These are phyloP conservation scores for Psilocybe mexicana DNA, from an alignment of 1,284 basidiomycete genomes.

Conservation along the genomic window DNA sequence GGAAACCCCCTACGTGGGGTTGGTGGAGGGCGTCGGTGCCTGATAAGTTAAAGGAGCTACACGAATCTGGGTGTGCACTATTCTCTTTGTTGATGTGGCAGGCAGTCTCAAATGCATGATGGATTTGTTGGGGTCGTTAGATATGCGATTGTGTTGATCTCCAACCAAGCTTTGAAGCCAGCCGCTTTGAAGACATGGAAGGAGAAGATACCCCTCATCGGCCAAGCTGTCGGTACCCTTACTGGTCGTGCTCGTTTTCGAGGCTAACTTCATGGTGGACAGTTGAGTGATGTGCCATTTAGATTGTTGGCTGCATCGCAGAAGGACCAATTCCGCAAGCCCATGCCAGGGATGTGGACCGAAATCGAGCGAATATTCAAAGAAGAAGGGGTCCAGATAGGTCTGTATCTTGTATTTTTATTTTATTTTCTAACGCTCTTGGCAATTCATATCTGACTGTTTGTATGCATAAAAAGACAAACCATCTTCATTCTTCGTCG, in stretches of 20 bases:
- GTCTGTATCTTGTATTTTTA: slow-evolving; percentile 37
- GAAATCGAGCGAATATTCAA: slow-evolving; percentile 65
- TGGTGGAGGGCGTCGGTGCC: slow-evolving; percentile 81
- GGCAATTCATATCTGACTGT: neutral
- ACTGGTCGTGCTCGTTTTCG: neutral
- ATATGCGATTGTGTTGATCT: slow-evolving; percentile 75
- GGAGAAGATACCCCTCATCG: slow-evolving; percentile 71
- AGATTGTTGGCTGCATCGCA: slow-evolving; percentile 77
- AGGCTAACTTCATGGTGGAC: neutral
- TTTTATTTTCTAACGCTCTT: neutral
- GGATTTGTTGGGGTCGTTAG: slow-evolving; percentile 36
- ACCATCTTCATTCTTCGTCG: slow-evolving; percentile 73
- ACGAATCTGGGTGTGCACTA: slow-evolving; percentile 57
- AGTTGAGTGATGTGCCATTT: slow-evolving; percentile 79
- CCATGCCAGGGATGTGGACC: slow-evolving; percentile 86
- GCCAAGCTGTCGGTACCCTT: slow-evolving; percentile 55
- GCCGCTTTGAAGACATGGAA: slow-evolving; percentile 64
- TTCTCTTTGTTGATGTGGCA: neutral
- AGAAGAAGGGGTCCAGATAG: slow-evolving; percentile 62
- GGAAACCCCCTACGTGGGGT: slow-evolving; percentile 56
- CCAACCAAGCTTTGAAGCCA: slow-evolving; percentile 73
- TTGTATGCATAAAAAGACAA: slow-evolving; percentile 53
- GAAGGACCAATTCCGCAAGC: slow-evolving; percentile 84
- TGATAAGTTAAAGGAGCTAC: slow-evolving; percentile 58
- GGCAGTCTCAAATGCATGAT: neutral